Evolutionary conservation across 768 basidiomycete genomes (phyloP).

Genomic region (Tubosaeta sp.): DNA sequence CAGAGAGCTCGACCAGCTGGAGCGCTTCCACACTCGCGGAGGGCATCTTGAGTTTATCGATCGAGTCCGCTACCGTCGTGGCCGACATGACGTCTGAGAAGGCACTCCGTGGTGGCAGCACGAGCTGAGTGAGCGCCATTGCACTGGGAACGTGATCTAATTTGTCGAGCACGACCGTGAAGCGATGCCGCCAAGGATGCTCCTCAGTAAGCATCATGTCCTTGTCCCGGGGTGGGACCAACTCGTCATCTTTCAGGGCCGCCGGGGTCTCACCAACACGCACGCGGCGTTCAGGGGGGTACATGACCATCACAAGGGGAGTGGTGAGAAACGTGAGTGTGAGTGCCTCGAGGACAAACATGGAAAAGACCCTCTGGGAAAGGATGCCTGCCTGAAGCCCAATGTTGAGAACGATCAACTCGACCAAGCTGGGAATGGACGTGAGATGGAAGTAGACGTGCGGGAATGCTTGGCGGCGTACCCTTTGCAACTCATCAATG

Average conservation of each 20-base stretch:
- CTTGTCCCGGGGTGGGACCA: slow-evolving; percentile 8
- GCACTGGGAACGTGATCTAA: slow-evolving; percentile 85
- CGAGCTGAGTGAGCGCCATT: slow-evolving; percentile 85
- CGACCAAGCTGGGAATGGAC: slow-evolving; percentile 59
- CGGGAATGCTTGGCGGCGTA: slow-evolving; percentile 22
- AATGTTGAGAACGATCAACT: slow-evolving; percentile 94
- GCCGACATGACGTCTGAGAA: slow-evolving; percentile 7
- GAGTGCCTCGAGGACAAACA: slow-evolving; percentile 89
- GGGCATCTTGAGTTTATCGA: slow-evolving; percentile 12
- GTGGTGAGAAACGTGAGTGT: slow-evolving; percentile 84
- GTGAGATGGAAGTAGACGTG: background rate
- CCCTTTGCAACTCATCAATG: slow-evolving; percentile 96
- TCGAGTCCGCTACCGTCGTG: slow-evolving; percentile 2
- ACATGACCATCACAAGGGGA: slow-evolving; percentile 61
- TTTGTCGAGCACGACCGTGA: slow-evolving; percentile 86
- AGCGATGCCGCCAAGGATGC: slow-evolving; percentile 48
- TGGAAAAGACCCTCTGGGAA: slow-evolving; percentile 75
- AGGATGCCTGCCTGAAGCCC: slow-evolving; percentile 81
- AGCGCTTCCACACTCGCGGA: slow-evolving; percentile 66
- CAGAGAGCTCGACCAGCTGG: slow-evolving; percentile 79
- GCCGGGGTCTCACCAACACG: slow-evolving; percentile 33
- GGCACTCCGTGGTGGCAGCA: slow-evolving; percentile 41
- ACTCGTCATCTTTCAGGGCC: slow-evolving; percentile 32
- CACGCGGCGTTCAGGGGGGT: slow-evolving; percentile 58
- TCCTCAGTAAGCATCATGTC: slow-evolving; percentile 10